Evolutionary conservation across 805 yeast species (phyloP).

Genomic region (Metschnikowia santaceciliae): DNA sequence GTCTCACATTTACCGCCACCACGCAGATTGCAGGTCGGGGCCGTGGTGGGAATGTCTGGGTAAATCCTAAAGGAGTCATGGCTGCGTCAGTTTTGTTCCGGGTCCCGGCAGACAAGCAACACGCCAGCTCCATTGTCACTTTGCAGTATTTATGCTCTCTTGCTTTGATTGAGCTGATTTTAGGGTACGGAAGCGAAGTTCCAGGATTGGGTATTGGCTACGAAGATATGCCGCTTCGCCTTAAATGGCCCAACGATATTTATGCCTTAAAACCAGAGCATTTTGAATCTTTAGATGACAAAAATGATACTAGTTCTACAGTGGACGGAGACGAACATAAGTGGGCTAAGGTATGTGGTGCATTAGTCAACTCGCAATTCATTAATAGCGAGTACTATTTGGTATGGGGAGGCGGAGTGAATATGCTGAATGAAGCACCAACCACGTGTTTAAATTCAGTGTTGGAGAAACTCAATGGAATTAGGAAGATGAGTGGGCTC

Average conservation of each 20-base stretch:
- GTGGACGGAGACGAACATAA: conserved; percentile 57
- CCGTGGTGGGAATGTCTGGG: conserved; percentile 93
- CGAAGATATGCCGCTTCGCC: conserved; percentile 68
- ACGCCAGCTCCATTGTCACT: conserved; percentile 63
- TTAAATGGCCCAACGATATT: conserved; percentile 97
- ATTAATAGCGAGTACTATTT: conserved; percentile 56
- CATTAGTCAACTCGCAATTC: conserved; percentile 75
- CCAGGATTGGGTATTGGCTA: conserved; percentile 50
- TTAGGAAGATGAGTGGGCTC: conserved; percentile 42
- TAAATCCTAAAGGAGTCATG: conserved; percentile 87
- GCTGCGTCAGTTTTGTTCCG: conserved; percentile 73
- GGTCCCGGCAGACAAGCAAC: conserved; percentile 44
- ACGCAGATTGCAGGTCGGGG: conserved; percentile 91
- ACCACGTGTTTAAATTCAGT: conserved; percentile 82
- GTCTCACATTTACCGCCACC: conserved; percentile 67
- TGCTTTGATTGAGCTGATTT: conserved; percentile 77
- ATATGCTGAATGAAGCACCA: conserved; percentile 81
- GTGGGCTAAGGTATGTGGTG: conserved; percentile 77
- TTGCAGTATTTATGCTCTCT: conserved; percentile 81
- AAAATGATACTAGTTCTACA: conserved; percentile 30
- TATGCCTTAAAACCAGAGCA: conserved; percentile 69
- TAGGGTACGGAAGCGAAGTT: conserved; percentile 45
- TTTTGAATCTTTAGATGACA: conserved; percentile 28
- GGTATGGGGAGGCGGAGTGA: conserved; percentile 84
- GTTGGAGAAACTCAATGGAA: conserved; percentile 55